Evolutionary conservation across 495 filamentous ascomycete genomes (phyloP).

Genomic region (Sporormia fimetaria): DNA sequence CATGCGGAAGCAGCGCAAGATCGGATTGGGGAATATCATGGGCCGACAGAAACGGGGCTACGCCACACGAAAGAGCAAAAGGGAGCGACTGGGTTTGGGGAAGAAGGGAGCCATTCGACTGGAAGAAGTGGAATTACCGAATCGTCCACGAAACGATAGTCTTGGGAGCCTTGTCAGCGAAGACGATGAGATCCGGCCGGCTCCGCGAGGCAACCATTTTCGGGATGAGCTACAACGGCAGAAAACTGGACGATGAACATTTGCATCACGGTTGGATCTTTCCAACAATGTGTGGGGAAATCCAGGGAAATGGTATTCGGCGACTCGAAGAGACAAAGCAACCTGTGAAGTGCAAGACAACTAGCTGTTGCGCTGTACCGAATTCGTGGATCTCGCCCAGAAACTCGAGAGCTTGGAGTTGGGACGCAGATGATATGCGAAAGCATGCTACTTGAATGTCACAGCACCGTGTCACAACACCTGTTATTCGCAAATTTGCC

Average conservation of each 20-base stretch:
- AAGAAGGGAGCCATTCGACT: slow-evolving; percentile 1
- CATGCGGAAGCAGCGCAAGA: slow-evolving; percentile 26
- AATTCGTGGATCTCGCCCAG: too few relatives aligned
- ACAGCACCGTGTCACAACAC: too few relatives aligned
- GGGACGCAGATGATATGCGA: too few relatives aligned
- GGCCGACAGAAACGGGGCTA: slow-evolving; percentile 19
- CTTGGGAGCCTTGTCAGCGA: slow-evolving; percentile 24
- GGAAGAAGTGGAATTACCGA: slow-evolving; percentile 2
- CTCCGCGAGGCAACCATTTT: slow-evolving; percentile 20
- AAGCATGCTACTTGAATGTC: too few relatives aligned
- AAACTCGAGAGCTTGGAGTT: too few relatives aligned
- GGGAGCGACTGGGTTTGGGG: slow-evolving; percentile 24
- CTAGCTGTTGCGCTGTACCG: too few relatives aligned
- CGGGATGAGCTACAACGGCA: slow-evolving; percentile 23
- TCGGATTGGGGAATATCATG: slow-evolving; percentile 28
- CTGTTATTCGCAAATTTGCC: too few relatives aligned
- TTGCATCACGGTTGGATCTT: neutral
- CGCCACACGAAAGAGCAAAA: slow-evolving; percentile 21
- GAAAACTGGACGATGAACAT: slow-evolving; percentile 17
- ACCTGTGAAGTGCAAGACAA: too few relatives aligned
- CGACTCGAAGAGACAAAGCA: slow-evolving; percentile 3
- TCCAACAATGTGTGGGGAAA: neutral
- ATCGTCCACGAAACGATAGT: slow-evolving; percentile 13
- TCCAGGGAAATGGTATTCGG: neutral
- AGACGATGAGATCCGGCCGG: slow-evolving; percentile 18